Evolutionary conservation across 208 protist species (phyloP).

Genomic region (Trypanosoma cruzi): DNA sequence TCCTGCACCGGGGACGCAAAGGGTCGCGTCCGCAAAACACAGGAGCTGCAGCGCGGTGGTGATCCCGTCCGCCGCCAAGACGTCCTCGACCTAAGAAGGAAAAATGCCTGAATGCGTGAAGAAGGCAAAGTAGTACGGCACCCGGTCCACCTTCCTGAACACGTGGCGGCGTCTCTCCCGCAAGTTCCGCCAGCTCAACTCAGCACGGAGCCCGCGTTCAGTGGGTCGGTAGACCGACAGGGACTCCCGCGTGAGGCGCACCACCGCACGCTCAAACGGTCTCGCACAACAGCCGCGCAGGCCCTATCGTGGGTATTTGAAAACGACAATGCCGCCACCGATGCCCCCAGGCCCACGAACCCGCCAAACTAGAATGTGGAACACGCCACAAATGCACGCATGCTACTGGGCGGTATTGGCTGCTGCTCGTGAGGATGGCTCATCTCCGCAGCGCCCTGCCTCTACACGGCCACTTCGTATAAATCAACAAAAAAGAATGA

Average conservation of each 20-base stretch:
- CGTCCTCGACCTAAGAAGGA: no score
- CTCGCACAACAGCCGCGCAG: neutral
- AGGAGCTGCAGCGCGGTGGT: no score
- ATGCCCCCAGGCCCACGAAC: neutral
- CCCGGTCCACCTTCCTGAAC: neutral
- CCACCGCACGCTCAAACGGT: slow-evolving; percentile 16
- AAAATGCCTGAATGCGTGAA: no score
- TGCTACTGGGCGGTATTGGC: neutral
- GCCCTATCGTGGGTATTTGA: slow-evolving; percentile 8
- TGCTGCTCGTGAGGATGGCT: slow-evolving; percentile 2
- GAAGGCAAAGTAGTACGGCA: slow-evolving; percentile 13
- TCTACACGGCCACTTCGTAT: no score
- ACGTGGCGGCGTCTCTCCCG: slow-evolving; percentile 10
- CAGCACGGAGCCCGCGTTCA: no score
- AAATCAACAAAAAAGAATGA: no score
- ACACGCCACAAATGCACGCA: slow-evolving; percentile 9
- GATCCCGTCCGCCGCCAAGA: no score
- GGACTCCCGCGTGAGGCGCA: no score
- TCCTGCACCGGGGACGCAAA: no score
- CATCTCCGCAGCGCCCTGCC: neutral
- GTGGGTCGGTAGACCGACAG: no score
- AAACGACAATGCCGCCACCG: slow-evolving; percentile 2
- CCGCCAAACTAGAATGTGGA: slow-evolving; percentile 23
- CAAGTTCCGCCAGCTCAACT: no score
- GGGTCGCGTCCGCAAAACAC: neutral